These are phyloP conservation scores for Cystoisospora suis DNA, from an alignment of 169 alveolate species.

Conservation along the genomic window DNA sequence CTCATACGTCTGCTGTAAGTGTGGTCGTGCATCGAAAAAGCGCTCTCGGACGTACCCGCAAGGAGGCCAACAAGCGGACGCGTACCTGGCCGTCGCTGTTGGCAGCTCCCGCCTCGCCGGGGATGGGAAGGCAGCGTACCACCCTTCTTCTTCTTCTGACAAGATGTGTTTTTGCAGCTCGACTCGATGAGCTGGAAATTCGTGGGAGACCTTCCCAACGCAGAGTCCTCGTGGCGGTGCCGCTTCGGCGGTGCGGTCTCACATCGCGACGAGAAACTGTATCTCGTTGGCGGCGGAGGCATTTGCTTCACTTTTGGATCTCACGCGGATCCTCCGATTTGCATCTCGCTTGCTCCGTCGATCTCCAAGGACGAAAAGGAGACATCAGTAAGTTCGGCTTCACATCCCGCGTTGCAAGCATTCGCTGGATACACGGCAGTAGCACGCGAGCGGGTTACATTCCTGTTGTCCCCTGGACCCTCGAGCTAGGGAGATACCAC, in stretches of 20 bases:
- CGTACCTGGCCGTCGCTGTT: no score
- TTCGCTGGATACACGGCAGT: no score
- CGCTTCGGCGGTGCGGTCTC: slow-evolving; percentile 2
- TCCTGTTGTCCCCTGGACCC: no score
- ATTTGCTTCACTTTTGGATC: slow-evolving; percentile 35
- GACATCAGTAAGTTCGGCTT: not conserved
- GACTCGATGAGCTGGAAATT: not conserved
- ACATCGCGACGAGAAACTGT: not conserved
- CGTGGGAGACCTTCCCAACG: not conserved
- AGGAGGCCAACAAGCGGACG: no score
- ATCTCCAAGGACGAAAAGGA: not conserved
- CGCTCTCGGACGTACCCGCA: no score
- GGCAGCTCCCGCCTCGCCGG: no score
- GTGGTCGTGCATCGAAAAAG: no score
- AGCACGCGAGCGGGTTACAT: no score
- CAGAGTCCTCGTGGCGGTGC: slow-evolving; percentile 11
- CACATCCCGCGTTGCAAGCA: no score
- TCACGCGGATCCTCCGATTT: slow-evolving; percentile 30
- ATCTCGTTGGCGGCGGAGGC: slow-evolving; percentile 37
- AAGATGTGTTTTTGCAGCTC: not conserved
- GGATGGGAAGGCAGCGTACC: no score
- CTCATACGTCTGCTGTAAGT: no score
- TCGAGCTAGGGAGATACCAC: no score
- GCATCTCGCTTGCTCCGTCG: not conserved
- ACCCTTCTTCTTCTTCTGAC: not conserved